Base-by-base conservation (phyloP, 2,329 filamentous ascomycete genomes). In the Arthrobotrys sinensis region DNA sequence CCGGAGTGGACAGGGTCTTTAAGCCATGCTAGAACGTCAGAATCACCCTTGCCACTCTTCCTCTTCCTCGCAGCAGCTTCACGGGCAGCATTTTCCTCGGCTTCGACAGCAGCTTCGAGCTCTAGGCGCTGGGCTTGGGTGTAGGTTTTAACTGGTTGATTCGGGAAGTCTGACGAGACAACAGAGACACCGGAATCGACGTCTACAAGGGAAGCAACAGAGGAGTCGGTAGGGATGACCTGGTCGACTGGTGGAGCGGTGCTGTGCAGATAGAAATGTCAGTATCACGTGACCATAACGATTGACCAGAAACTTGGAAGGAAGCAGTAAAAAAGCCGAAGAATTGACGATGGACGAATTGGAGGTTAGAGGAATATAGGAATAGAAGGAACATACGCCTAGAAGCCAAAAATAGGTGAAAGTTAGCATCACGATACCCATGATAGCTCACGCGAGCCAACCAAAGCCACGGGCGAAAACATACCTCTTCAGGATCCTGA, bases 1-100 rank as follows among this genome's bases (percentile, higher is more conserved):
- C 73, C 66, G 6, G 48, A 60, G 45, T 77, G 57, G 6, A 77
- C 60, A 7, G 21, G 57, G 62, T 67, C 55, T 40, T 64, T 68
- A 76, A 68, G 67, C 50, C 82, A 79, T 64, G 83, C 83, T 60
- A 82, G 70, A 46, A 84, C 71, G 65, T 85, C 84, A 76, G 86
- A 86, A 0, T 55, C 52, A 7, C 28, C 50, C 14, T 64, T 45
- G 6, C 34, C 16, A 4, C 66, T 45, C 14, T 66, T 55, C 21
- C 53, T 53, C 50, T 43, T 66, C 43, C 62, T 63, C 12, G 66
- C 66, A n/a, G 66, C 67, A 2, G 48, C 60, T 38, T 34, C 43
- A 24, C 66, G 57, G 10, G 66, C 73, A n/a, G 66, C 73, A 12
- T 71, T 68, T 21, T 77, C 73, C 21, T 70, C 73, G 0, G 60